phyloP scores from a whole-genome alignment of 164 flowering plant genomes.

The Vitis rotundifolia region DNA sequence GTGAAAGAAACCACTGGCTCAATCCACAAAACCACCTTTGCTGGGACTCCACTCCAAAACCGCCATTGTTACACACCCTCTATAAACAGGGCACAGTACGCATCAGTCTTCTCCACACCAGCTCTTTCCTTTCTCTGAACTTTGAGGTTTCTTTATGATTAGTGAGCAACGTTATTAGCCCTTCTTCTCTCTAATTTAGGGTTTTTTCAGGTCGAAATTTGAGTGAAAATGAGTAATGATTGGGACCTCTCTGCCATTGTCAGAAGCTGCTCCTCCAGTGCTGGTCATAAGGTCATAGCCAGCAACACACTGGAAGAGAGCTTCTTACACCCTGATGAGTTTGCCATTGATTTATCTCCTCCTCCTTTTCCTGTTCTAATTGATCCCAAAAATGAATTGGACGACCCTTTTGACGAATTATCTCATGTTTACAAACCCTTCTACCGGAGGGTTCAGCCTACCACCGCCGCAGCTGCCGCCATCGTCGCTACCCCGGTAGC shows the following conservation, averaged over 20 bases:
- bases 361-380: neutral
- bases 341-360: neutral
- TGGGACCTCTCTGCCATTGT: slow-evolving; percentile 39
- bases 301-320: neutral
- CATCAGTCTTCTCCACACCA: too few species aligned
- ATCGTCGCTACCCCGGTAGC: neutral
- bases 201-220: too few species aligned
- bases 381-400: neutral
- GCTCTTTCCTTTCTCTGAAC: too few species aligned
- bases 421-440: slow-evolving; percentile 18
- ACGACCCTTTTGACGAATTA: slow-evolving; percentile 18
- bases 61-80: too few species aligned
- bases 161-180: too few species aligned
- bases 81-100: too few species aligned
- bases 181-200: too few species aligned
- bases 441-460: neutral
- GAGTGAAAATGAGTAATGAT: slow-evolving; percentile 11
- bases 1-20: too few species aligned
- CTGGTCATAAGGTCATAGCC: neutral
- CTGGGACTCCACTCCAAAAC: too few species aligned
- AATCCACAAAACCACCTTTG: too few species aligned
- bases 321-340: neutral
- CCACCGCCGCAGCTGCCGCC: neutral
- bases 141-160: too few species aligned
- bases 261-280: slow-evolving; percentile 20